Evolutionary conservation across 495 filamentous ascomycete genomes (phyloP), one percentile per base, ranked within the genome.

Genomic region (Aspergillus bridgeri): DNA sequence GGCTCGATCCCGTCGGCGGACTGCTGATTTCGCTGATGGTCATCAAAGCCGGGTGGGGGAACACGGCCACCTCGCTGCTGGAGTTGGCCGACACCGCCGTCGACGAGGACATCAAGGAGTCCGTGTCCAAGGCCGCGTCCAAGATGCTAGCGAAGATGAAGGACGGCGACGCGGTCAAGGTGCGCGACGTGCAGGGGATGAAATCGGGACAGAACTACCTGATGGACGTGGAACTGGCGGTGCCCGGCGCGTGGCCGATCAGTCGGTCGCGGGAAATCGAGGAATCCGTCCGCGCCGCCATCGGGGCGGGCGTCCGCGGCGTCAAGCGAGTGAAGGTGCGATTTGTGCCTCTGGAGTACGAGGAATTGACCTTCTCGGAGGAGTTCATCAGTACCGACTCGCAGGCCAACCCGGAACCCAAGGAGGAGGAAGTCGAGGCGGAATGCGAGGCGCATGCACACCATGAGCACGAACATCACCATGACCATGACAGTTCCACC

Each of bases 161-260:
- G 4, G 66, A 65, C 17, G 66, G 69, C 20, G 60, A 64, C 27
- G 59, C 69, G 6, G 79, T 92, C 17, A 81, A 88, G 60, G 63
- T 90, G 23, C 79, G 85, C 15, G 87, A 89, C 25, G 82, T 98
- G 3, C 86, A 89, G 45, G 94, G 94, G 53, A 79, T 96, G 66
- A 98, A 98, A 69, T 89, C 88, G 3, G 94, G 94, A 24, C 94
- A 96, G 73, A 98, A 96, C 70, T 96, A 94, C 58, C 76, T 96
- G 5, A 84, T 96, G 65, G 92, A 97, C 62, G 60, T 98, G 24
- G 90, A 94, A 65, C 69, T 97, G 44, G 89, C 84, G 21, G 88
- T 93, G 29, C 90, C 92, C 0, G 80, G 75, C 2, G 69, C 72
- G 18, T 92, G 87, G 88, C 84, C 87, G 0, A 75, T 98, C 7